Base-by-base conservation (phyloP, 495 filamentous ascomycete genomes). In the Aspergillus biplanus region DNA sequence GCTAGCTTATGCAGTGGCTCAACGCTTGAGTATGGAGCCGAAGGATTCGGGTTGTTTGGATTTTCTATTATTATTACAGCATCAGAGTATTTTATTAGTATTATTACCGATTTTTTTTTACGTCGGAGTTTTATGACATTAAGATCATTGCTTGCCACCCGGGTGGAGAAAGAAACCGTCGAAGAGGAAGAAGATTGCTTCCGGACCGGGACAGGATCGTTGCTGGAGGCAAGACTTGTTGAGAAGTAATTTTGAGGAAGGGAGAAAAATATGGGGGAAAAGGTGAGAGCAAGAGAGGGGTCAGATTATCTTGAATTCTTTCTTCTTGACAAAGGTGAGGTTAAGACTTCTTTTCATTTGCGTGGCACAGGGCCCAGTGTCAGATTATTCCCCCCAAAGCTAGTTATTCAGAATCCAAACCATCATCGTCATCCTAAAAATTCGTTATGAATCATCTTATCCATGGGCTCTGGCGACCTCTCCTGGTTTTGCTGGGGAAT, bases 401-500 rank as follows among this genome's bases (percentile, higher is more conserved):
- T 27, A 27, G 21, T 27, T 27, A 27, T 27, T 27, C 21, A 27
- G 21, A 27, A 27, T 27, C 21, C 21, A 27, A 27, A 27, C 21
- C 21, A 27, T 27, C 1, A 44, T 44, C 9, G 39, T 15, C 8
- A 44, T 15, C 15, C 42, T 57, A 42, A 63, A 57, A 57, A 56
- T 63, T 52, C 21, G 42, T 52, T 52, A 59, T 61, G 59, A 61
- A 56, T 56, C 55, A 52, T 62, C n/a, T 62, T 34, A 52, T 53
- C 44, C 46, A 56, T 11, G 13, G 33, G 39, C 15, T 63, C 33
- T 56, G 52, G 60, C 5, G 3, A 5, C 15, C 52, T 34, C n/a
- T 54, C 52, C 52, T 33, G 52, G 52, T 33, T 54, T 33, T 54
- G 52, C 52, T 21, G 52, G 52, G 52, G 52, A 34, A 54, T 54